Conservation (phyloP, 371 early-diverging fungal genomes). For the Dichotomocladium elegans region DNA sequence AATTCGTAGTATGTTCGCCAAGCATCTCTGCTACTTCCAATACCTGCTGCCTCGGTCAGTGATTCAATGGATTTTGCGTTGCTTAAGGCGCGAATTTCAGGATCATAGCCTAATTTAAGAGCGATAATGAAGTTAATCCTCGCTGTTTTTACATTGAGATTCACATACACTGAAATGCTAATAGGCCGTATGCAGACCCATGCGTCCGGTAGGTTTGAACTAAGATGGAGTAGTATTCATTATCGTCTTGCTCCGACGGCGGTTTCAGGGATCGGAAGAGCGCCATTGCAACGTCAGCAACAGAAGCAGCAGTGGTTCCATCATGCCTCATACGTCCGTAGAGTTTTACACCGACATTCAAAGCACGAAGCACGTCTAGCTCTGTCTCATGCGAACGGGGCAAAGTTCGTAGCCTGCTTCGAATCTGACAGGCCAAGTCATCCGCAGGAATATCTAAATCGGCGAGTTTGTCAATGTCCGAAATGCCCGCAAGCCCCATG, state of each 20-base stretch:
- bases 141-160: not conserved
- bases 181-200: slow-evolving; percentile 58
- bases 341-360: slow-evolving; percentile 42
- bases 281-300: slow-evolving; percentile 34
- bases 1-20: slow-evolving; percentile 72
- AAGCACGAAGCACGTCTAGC: slow-evolving; percentile 28
- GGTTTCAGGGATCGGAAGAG: not conserved
- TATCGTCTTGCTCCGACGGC: not conserved
- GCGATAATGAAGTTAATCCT: not conserved
- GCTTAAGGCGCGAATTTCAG: slow-evolving; percentile 56
- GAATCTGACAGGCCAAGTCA: not conserved
- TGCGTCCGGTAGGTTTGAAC: slow-evolving; percentile 43
- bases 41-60: not conserved
- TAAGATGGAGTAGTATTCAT: not conserved
- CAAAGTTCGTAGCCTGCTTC: not conserved
- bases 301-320: slow-evolving; percentile 29
- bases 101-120: slow-evolving; percentile 25
- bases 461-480: not conserved
- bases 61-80: slow-evolving; percentile 60
- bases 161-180: slow-evolving; percentile 50
- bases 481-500: slow-evolving; percentile 42
- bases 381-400: not conserved
- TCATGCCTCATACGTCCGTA: slow-evolving; percentile 39
- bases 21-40: slow-evolving; percentile 36
- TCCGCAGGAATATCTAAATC: not conserved